Evolutionary conservation across 805 yeast species (phyloP).

Genomic region (Candida vartiovaarae): DNA sequence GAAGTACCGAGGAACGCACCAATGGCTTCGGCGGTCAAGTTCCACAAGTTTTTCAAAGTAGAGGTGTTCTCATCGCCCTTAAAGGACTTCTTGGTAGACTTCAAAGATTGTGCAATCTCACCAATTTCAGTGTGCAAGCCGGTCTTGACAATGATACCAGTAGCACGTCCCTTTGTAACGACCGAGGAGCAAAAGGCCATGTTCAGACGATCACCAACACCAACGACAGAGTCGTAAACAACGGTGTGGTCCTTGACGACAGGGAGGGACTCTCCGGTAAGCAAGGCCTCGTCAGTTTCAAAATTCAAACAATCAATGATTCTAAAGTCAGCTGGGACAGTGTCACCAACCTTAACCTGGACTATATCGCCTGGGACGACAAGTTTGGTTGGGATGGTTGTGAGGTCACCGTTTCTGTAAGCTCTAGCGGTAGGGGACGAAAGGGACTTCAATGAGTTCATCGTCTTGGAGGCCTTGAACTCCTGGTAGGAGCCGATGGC

Average conservation of each 20-base stretch:
- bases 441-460: conserved; percentile 62
- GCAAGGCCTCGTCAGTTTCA: conserved; percentile 63
- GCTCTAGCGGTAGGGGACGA: conserved; percentile 68
- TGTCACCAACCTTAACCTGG: conserved; percentile 60
- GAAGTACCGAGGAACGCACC: conserved; percentile 71
- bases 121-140: conserved; percentile 73
- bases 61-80: conserved; percentile 36
- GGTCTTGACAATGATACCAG: conserved; percentile 61
- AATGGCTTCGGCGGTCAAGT: conserved; percentile 43
- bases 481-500: conserved; percentile 66
- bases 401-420: conserved; percentile 50
- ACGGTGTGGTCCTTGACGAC: conserved; percentile 45
- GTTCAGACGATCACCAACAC: conserved; percentile 70
- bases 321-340: conserved; percentile 69
- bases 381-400: conserved; percentile 50
- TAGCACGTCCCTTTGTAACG: conserved; percentile 69
- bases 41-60: conserved; percentile 27
- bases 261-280: conserved; percentile 62
- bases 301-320: conserved; percentile 51
- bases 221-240: conserved; percentile 35
- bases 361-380: conserved; percentile 74
- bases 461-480: conserved; percentile 67
- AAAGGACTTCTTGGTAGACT: conserved; percentile 35
- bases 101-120: conserved; percentile 55
- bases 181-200: conserved; percentile 65